Base-by-base conservation (phyloP, 2,329 filamentous ascomycete genomes). In the Exserohilum rostratum region DNA sequence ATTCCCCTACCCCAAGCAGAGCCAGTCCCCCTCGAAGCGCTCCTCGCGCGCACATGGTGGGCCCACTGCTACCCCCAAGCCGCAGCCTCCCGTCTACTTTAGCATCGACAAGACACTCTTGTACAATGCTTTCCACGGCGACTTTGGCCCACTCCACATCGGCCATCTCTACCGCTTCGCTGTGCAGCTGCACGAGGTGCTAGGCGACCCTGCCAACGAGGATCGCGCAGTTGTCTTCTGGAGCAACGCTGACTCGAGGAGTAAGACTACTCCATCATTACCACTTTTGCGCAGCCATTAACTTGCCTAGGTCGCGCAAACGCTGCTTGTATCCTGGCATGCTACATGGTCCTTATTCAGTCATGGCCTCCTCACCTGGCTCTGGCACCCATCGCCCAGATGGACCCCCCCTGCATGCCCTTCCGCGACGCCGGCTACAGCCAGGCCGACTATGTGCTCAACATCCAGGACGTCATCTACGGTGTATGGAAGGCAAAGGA, bases 401-500 rank as follows among this genome's bases (percentile, higher is more conserved):
- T 96, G 69, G 95, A 99, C 72, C 95, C 95, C 39, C 95, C 95
- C 20, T 85, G 96, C 81, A 99, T 99, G 95, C 95, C 95, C 10
- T 99, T 99, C 84, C 87, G 95, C 60, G 95, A 99, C 75, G 95
- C 95, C 55, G 95, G 95, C 50, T 99, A 99, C 82, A 97, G 93
- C 77, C 93, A 98, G 78, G 95, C 95, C 57, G 95, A 99, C 77
- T 99, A 96, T 72, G 89, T 91, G 50, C 86, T 99, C 67, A 96
- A 90, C 55, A 91, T 99, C 38, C 95, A 99, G 78, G 95, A 99
- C 74, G 88, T 99, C 37, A 93, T 99, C 6, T 99, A 99, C 70
- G 95, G 95, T 55, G 92, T 99, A 15, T 99, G 95, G 93, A 96
- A 93, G 76, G 95, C 95, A 40, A 99, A 98, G 81, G 95, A 99